phyloP scores from a whole-genome alignment of 2,329 filamentous ascomycete species.

The Periconia digitata region DNA sequence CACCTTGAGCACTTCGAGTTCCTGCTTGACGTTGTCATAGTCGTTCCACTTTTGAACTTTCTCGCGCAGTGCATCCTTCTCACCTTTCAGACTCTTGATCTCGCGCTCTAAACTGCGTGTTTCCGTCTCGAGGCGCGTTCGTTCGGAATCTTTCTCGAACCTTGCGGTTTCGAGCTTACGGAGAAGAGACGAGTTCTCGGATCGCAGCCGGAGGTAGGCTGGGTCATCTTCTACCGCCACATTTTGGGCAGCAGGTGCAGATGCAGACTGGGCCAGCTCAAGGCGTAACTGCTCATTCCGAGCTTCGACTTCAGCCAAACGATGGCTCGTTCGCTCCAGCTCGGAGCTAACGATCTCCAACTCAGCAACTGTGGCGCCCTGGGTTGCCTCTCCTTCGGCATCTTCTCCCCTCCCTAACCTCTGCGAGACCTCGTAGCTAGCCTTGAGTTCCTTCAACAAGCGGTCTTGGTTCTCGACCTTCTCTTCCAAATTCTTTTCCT shows the following conservation, averaged over 20 bases:
- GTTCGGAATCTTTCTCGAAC: conserved; percentile 80
- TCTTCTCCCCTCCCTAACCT: conserved; percentile 75
- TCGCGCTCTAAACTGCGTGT: conserved; percentile 80
- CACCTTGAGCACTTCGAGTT: conserved; percentile 88
- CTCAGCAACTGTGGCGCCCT: conserved; percentile 80
- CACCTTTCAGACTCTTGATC: conserved; percentile 70
- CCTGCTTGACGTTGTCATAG: conserved; percentile 94
- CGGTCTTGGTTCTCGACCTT: conserved; percentile 94
- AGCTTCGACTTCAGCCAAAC: conserved; percentile 87
- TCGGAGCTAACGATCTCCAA: conserved; percentile 92
- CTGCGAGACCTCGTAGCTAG: conserved; percentile 95
- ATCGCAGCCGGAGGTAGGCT: conserved; percentile 80
- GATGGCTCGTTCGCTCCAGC: conserved; percentile 81
- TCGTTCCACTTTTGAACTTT: conserved; percentile 90
- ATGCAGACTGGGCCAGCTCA: conserved; percentile 86
- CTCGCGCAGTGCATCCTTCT: conserved; percentile 75
- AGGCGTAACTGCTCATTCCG: conserved; percentile 91
- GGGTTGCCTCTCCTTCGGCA: conserved; percentile 57
- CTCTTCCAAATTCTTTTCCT: conserved; percentile 87
- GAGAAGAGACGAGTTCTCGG: conserved; percentile 89
- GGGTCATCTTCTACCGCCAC: conserved; percentile 83
- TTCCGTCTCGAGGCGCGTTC: conserved; percentile 73
- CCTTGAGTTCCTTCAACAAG: conserved; percentile 90
- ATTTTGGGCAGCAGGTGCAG: conserved; percentile 63
- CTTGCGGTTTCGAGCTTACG: conserved; percentile 82